Percentiles rank a stretch among this genome's conserved stretches.
Evolutionary conservation across 495 filamentous ascomycete species (phyloP).

Genomic region (Tuber brumale): DNA sequence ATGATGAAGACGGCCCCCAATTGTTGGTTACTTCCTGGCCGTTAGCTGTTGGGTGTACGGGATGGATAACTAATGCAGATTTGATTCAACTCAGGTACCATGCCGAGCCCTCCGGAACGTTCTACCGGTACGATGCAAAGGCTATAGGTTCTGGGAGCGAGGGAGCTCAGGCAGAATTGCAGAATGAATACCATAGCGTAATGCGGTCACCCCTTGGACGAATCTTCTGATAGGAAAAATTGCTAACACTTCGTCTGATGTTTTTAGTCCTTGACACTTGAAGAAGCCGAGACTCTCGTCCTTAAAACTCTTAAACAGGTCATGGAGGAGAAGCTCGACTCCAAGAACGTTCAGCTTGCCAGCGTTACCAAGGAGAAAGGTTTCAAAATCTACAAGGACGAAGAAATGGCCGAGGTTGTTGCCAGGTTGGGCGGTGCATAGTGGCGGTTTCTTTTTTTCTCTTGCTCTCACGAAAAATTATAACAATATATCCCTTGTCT

Average conservation of each 20-base stretch:
- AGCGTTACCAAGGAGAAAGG: slow-evolving; percentile 96
- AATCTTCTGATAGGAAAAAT: not conserved
- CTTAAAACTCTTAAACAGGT: slow-evolving; percentile 99
- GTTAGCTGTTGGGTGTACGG: not conserved
- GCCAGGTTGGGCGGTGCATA: slow-evolving; percentile 52
- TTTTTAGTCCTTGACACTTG: slow-evolving; percentile 71
- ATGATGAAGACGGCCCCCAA: slow-evolving; percentile 93
- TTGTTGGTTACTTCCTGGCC: slow-evolving; percentile 53
- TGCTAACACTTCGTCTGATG: slow-evolving; percentile 16
- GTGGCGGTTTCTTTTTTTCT: slow-evolving; percentile 7
- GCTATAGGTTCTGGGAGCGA: slow-evolving; percentile 95
- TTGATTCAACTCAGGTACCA: slow-evolving; percentile 60
- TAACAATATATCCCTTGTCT: slow-evolving; percentile 12
- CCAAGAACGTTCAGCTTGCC: slow-evolving; percentile 96
- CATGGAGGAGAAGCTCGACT: slow-evolving; percentile 99
- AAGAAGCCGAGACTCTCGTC: slow-evolving; percentile 88
- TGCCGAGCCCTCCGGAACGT: slow-evolving; percentile 93
- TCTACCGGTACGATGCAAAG: slow-evolving; percentile 98
- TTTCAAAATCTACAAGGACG: slow-evolving; percentile 94
- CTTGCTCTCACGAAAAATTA: slow-evolving; percentile 11
- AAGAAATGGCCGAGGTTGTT: slow-evolving; percentile 90
- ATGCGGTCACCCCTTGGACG: not conserved
- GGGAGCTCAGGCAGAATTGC: slow-evolving; percentile 93
- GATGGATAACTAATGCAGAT: slow-evolving; percentile 8
- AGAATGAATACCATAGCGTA: slow-evolving; percentile 94